phyloP scores from a whole-genome alignment of 2,329 filamentous ascomycete species.

The Chrysoporthe cubensis region DNA sequence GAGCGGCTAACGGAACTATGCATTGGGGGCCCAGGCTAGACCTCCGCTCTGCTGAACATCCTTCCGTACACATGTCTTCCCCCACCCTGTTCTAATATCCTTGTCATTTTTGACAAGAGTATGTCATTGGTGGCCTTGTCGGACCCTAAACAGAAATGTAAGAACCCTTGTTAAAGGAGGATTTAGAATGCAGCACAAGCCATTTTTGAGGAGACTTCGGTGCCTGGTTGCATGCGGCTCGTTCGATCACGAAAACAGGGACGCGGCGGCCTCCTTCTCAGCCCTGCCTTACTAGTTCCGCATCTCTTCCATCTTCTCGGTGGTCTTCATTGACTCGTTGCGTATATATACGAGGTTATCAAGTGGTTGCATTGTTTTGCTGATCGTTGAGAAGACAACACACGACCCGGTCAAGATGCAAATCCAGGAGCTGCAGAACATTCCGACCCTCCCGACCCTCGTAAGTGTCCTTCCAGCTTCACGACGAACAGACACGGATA shows the following conservation, averaged over 20 bases:
- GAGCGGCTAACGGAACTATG: neutral
- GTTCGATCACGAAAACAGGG: neutral
- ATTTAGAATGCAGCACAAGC: neutral
- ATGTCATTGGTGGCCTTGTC: neutral
- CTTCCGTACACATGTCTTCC: neutral
- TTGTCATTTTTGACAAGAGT: neutral
- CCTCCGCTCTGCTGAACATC: neutral
- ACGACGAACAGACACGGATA: neutral
- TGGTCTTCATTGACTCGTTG: neutral
- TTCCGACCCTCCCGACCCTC: constrained; percentile 3
- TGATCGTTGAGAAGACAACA: neutral
- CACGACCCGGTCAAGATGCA: neutral
- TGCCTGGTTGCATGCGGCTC: neutral
- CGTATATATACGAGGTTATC: neutral
- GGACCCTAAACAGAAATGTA: neutral
- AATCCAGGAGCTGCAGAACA: neutral
- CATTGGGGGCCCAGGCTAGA: neutral
- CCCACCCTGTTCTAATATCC: neutral
- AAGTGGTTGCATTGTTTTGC: neutral
- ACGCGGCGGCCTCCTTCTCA: neutral
- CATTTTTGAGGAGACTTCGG: neutral
- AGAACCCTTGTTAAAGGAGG: neutral
- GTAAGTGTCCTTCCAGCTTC: neutral
- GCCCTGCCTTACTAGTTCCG: neutral
- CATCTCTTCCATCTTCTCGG: neutral